Percentiles rank a stretch among this genome's conserved stretches.
Evolutionary conservation across 2,329 filamentous ascomycete species (phyloP).

Genomic region (Paradendryphiella salina): DNA sequence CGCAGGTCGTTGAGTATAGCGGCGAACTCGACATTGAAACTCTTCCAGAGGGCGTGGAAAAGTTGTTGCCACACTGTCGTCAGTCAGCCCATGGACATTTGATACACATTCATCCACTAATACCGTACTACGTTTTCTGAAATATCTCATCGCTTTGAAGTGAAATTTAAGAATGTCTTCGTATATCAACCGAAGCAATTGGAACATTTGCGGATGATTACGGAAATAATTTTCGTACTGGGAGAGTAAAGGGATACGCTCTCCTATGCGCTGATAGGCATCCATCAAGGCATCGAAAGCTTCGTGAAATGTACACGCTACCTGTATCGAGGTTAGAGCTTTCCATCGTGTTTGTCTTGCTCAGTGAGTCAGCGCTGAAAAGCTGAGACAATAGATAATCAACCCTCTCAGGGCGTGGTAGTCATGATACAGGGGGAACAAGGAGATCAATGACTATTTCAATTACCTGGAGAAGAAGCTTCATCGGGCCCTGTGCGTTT

Average conservation of each 20-base stretch:
- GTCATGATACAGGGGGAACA: background rate
- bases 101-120: background rate
- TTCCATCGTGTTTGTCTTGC: background rate
- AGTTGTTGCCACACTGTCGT: slow-evolving; percentile 24
- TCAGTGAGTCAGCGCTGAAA: background rate
- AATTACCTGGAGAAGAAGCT: slow-evolving; percentile 41
- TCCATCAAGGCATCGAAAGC: slow-evolving; percentile 46
- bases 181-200: slow-evolving; percentile 44
- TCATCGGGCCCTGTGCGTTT: slow-evolving; percentile 36
- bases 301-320: slow-evolving; percentile 39
- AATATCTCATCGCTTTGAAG: slow-evolving; percentile 35
- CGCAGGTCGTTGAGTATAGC: slow-evolving; percentile 33
- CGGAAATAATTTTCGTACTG: slow-evolving; percentile 41
- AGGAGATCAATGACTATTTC: background rate
- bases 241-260: slow-evolving; percentile 44
- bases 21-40: slow-evolving; percentile 34
- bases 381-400: background rate
- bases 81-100: background rate
- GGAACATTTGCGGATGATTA: slow-evolving; percentile 34
- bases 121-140: slow-evolving; percentile 5
- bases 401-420: background rate
- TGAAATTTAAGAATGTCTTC: slow-evolving; percentile 49
- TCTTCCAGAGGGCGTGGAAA: slow-evolving; percentile 35
- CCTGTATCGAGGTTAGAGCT: slow-evolving; percentile 14
- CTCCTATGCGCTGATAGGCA: slow-evolving; percentile 48